Base-by-base conservation (phyloP, 2,329 filamentous ascomycete genomes). In the Aspergillus phoenicis region DNA sequence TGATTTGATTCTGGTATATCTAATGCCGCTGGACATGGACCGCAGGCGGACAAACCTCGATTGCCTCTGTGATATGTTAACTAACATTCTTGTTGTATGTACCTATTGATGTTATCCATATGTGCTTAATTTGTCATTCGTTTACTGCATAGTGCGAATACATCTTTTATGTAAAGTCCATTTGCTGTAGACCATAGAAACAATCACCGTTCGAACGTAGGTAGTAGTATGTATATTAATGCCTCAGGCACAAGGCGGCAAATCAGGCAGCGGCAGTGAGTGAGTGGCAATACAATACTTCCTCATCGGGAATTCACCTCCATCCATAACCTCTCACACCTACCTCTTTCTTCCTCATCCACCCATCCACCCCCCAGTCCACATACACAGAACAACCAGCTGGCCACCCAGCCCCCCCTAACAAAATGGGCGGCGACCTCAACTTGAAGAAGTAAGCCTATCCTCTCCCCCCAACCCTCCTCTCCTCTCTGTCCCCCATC, bases 351-450 rank as follows among this genome's bases (percentile, higher is more conserved):
- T 33, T 47, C 30, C 47, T 45, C 22, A 38, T 20, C 13, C 15
- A 17, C 20, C 11, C n/a, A 41, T 20, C 20, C 38, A 20, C 36
- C 24, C 43, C 52, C 10, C 49, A 17, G 13, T n/a, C 47, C 28
- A 30, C 28, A 45, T 5, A 38, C 24, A 26, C 24, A 30, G 10
- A 30, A 11, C 15, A n/a, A 11, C 11, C 47, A 51, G 26, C 47
- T 51, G 15, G 6, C 17, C n/a, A 5, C 2, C n/a, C 26, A 17
- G 45, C 45, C 28, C 11, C 39, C 17, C 28, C 5, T 6, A 4
- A 2, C 80, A 90, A 79, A 66, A 97, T 96, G 90, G 93, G 93
- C 81, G 93, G 93, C 74, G 93, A 98, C 84, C 86, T 99, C 73
- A 97, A 98, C 74, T 80, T 96, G 70, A 97, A 97, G 80, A 92